A percentile compares a stretch with the other conserved stretches of the same genome.
Evolutionary conservation across 352 stramenopile genomes (phyloP).

Genomic region (Phytophthora tubulina): DNA sequence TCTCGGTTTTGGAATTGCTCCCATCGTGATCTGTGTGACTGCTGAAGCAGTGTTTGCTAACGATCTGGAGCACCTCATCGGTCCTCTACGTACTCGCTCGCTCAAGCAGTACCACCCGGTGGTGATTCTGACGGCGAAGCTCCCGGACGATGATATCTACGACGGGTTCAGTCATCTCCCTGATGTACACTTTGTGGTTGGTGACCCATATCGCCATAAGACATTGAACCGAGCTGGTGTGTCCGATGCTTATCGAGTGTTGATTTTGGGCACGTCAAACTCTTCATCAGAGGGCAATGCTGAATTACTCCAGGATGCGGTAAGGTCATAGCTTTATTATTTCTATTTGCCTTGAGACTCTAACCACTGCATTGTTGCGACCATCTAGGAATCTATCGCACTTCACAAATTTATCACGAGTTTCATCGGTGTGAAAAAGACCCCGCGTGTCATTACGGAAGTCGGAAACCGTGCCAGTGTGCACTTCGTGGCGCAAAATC

Average conservation of each 20-base stretch:
- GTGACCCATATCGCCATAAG: constrained; percentile 64
- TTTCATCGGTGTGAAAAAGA: constrained; percentile 65
- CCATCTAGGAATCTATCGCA: constrained; percentile 67
- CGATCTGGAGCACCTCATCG: constrained; percentile 83
- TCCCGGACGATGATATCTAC: constrained; percentile 71
- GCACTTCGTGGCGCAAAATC: constrained; percentile 85
- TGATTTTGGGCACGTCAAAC: constrained; percentile 78
- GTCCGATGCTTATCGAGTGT: constrained; percentile 68
- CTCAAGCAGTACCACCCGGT: constrained; percentile 79
- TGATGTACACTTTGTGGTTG: constrained; percentile 79
- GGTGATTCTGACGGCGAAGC: constrained; percentile 64
- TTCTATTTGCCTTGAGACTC: neutral
- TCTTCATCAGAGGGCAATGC: constrained; percentile 65
- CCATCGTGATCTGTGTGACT: constrained; percentile 82
- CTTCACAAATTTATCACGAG: constrained; percentile 85
- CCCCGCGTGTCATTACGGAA: constrained; percentile 79
- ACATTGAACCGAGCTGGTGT: constrained; percentile 74
- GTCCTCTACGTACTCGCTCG: constrained; percentile 71
- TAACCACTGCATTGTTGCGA: constrained; percentile 20
- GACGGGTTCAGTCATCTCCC: constrained; percentile 75
- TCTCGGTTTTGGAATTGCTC: constrained; percentile 57
- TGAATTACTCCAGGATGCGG: constrained; percentile 80
- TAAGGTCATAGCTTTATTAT: constrained; percentile 29
- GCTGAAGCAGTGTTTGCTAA: constrained; percentile 66
- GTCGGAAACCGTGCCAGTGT: constrained; percentile 85